Base-by-base conservation (phyloP, 768 basidiomycete genomes). In the Leccinum barrowsii region DNA sequence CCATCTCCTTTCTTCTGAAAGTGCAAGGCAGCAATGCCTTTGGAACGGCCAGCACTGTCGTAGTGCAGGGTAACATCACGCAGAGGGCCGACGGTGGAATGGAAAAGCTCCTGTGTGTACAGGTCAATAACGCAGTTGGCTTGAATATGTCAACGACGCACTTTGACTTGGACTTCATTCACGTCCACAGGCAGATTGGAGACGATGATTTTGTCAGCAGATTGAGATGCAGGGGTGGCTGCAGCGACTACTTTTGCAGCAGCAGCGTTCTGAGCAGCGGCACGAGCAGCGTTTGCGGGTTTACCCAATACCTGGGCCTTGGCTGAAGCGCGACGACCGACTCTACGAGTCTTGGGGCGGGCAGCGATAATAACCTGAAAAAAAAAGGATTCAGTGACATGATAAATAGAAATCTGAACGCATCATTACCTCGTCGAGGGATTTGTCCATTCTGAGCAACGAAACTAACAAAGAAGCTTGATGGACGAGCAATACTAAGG, bases 161-260 rank as follows among this genome's bases (percentile, higher is more conserved):
- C 97, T 84, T 90, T 92, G 75, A 99, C 85, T 75, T 97, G 93
- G 19, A 80, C 76, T 71, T 98, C 95, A 64, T 93, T 96, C 54
- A 99, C 96, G 69, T 99, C 96, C 7, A 73, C 70, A 35, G 96
- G 96, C 49, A 99, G 85, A 73, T 95, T 95, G 63, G 90, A 93
- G 57, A 99, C 92, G 67, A 98, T 92, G 64, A 98, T 95, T 78
- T 98, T 98, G 72, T 91, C 87, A 2, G 92, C 80, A 1, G 70
- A 59, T n/a, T 71, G 72, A 34, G 72, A 55, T 5, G 77, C 70
- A 52, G 81, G 74, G 24, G 73, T 65, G 21, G 80, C 60, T 10
- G 80, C 65, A 10, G 74, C 67, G 35, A 78, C 77, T 37, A 79
- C 69, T 60, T 78, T 77, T 7, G 75, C 63, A 19, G 76, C 76